Percentiles rank a stretch among this genome's conserved stretches.
phyloP scores from a whole-genome alignment of 2,329 filamentous ascomycete genomes.

The Fusarium haematococcum region DNA sequence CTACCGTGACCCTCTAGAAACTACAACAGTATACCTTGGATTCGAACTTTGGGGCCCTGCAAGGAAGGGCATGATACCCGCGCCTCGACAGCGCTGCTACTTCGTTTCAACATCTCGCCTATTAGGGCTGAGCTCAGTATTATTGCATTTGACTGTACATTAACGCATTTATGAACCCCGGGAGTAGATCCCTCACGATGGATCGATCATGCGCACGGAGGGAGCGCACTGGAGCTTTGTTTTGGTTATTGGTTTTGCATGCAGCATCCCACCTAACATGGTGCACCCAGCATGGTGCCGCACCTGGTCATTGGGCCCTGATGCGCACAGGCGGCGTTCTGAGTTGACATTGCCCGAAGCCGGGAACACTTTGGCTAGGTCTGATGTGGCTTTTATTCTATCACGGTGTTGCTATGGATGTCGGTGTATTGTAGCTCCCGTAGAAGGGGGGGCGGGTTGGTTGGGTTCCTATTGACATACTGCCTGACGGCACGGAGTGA shows the following conservation, averaged over 20 bases:
- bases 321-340: slow-evolving; percentile 38
- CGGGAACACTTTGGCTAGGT: slow-evolving; percentile 13
- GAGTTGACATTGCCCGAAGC: slow-evolving; percentile 25
- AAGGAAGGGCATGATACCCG: slow-evolving; percentile 47
- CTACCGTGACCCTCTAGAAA: slow-evolving; percentile 22
- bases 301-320: slow-evolving; percentile 8
- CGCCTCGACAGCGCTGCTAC: slow-evolving; percentile 40
- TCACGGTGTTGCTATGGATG: slow-evolving; percentile 25
- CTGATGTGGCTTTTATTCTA: slow-evolving; percentile 35
- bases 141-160: slow-evolving; percentile 40
- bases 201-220: slow-evolving; percentile 36
- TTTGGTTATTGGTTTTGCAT: slow-evolving; percentile 36
- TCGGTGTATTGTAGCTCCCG: slow-evolving; percentile 24
- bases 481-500: slow-evolving; percentile 36
- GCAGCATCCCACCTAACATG: slow-evolving; percentile 32
- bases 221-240: slow-evolving; percentile 37
- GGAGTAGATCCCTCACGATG: slow-evolving; percentile 33
- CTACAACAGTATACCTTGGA: slow-evolving; percentile 31
- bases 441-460: slow-evolving; percentile 26
- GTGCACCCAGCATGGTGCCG: neutral
- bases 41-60: slow-evolving; percentile 39
- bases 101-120: slow-evolving; percentile 25
- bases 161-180: slow-evolving; percentile 43
- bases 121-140: slow-evolving; percentile 19
- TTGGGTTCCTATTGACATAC: slow-evolving; percentile 18